Evolutionary conservation across 768 basidiomycete species (phyloP).

Genomic region (Xerocomellus chrysenteron): DNA sequence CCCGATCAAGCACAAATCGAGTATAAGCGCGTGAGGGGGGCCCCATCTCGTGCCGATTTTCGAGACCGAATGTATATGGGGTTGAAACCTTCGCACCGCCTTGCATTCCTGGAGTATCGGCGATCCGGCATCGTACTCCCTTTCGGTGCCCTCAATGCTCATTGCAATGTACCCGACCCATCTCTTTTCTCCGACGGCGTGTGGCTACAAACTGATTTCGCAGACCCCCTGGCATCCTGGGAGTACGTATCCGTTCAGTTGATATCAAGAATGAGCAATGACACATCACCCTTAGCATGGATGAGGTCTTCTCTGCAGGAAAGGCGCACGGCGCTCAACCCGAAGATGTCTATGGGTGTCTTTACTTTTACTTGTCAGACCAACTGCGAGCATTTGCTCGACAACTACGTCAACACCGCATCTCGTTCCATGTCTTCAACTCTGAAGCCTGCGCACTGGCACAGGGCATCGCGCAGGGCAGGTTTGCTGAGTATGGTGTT

Average conservation of each 20-base stretch:
- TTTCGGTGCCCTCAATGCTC: conserved; percentile 41
- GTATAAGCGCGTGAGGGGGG: conserved; percentile 34
- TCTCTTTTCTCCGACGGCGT: conserved; percentile 46
- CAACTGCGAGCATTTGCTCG: conserved; percentile 38
- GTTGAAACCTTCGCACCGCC: conserved; percentile 45
- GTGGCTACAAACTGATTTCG: conserved; percentile 42
- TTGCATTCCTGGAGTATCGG: conserved; percentile 41
- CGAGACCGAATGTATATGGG: conserved; percentile 40
- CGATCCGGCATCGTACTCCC: conserved; percentile 47
- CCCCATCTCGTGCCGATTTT: conserved; percentile 40
- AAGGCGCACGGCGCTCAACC: conserved; percentile 36
- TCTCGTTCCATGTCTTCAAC: conserved; percentile 35
- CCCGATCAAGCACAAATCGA: conserved; percentile 29
- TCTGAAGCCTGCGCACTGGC: conserved; percentile 44
- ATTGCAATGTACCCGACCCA: conserved; percentile 44
- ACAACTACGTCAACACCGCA: conserved; percentile 34
- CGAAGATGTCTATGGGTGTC: conserved; percentile 50
- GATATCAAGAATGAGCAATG: not conserved
- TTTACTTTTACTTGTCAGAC: conserved; percentile 45
- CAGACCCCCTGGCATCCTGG: conserved; percentile 51
- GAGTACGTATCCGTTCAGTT: conserved; percentile 34
- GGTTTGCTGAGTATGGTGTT: conserved; percentile 16
- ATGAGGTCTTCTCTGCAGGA: conserved; percentile 41
- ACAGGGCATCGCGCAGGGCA: conserved; percentile 31
- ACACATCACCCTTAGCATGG: conserved; percentile 30